Conservation (phyloP, 768 basidiomycete genomes). For the Phanerochaete carnosa region DNA sequence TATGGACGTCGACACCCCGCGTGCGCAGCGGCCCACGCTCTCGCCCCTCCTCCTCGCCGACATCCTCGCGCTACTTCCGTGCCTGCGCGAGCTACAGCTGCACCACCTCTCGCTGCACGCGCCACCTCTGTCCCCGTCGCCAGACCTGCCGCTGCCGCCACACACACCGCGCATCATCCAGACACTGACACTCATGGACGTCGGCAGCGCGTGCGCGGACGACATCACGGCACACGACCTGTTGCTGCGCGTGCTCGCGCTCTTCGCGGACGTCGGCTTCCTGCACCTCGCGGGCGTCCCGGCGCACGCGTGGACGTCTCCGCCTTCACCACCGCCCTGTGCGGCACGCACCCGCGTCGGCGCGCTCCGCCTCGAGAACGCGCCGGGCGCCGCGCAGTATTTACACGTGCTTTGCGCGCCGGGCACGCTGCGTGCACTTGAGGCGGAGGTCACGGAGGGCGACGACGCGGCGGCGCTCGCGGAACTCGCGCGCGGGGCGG, state of each 20-base stretch:
- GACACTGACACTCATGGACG: slow-evolving; percentile 5
- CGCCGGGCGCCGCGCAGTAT: background rate
- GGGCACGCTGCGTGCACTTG: background rate
- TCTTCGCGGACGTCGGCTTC: background rate
- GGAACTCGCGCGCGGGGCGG: background rate
- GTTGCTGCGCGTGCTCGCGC: background rate
- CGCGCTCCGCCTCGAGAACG: background rate
- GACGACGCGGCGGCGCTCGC: slow-evolving; percentile 2
- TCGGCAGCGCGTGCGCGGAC: background rate
- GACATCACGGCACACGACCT: background rate
- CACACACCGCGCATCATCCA: background rate
- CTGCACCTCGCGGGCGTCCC: slow-evolving; percentile 1
- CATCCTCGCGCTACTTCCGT: background rate
- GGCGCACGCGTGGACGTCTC: background rate
- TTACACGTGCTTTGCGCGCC: background rate
- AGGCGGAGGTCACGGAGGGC: slow-evolving; percentile 1
- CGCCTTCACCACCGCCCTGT: background rate
- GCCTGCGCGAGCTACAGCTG: slow-evolving; percentile 3
- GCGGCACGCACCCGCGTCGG: background rate
- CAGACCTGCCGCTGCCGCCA: background rate
- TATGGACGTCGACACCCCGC: background rate
- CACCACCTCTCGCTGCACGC: slow-evolving; percentile 6
- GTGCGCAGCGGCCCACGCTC: background rate
- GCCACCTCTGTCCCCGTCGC: background rate
- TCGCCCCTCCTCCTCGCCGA: background rate